These are phyloP conservation scores for Trichoderma gamsii DNA, from an alignment of 495 filamentous ascomycete genomes.

Conservation along the genomic window DNA sequence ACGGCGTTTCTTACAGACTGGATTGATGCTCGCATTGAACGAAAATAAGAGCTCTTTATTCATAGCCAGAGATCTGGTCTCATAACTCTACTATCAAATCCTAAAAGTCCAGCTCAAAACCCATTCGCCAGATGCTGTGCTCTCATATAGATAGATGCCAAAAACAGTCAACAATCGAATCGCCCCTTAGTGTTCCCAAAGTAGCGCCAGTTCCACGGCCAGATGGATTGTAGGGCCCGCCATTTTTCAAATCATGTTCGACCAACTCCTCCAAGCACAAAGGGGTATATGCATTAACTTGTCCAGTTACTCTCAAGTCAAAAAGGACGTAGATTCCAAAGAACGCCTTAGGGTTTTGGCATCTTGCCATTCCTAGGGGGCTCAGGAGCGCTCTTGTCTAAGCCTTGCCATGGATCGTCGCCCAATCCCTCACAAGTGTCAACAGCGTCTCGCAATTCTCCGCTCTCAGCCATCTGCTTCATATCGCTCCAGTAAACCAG, in stretches of 20 bases:
- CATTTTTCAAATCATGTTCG: background rate
- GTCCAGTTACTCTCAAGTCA: background rate
- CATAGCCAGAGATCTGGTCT: background rate
- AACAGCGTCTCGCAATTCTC: conserved; percentile 42
- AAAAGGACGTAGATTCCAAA: conserved; percentile 3
- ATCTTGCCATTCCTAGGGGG: conserved; percentile 13
- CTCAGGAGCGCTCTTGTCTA: conserved; percentile 38
- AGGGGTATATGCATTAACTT: background rate
- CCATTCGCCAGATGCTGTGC: background rate
- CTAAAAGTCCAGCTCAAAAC: background rate
- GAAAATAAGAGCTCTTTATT: background rate
- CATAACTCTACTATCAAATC: background rate
- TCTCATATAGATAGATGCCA: background rate
- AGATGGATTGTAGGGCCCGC: no score
- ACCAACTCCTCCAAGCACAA: background rate
- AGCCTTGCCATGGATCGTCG: conserved; percentile 35
- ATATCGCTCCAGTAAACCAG: conserved; percentile 74
- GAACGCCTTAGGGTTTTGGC: conserved; percentile 15
- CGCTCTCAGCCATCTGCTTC: conserved; percentile 52
- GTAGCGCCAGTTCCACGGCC: background rate
- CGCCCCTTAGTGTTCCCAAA: background rate
- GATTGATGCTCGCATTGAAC: background rate
- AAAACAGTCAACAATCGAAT: background rate
- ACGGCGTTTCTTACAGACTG: background rate
- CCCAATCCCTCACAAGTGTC: conserved; percentile 41